Evolutionary conservation across 2,329 filamentous ascomycete species (phyloP).

Genomic region (Aspergillus fijiensis): DNA sequence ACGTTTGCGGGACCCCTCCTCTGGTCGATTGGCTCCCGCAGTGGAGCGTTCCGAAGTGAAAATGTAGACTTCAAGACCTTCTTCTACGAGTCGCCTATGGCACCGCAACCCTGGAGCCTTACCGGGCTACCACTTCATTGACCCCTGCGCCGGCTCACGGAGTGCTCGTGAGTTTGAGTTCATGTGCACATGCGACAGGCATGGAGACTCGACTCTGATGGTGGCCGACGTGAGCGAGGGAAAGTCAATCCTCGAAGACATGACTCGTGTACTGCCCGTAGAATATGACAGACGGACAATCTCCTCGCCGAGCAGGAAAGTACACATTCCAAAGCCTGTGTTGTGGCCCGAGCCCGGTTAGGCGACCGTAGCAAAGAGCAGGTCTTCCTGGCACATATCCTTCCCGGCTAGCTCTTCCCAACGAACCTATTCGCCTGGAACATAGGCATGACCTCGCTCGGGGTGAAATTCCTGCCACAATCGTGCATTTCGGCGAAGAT

Average conservation of each 20-base stretch:
- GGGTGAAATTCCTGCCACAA: not conserved
- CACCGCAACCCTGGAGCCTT: no score
- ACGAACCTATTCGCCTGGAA: not conserved
- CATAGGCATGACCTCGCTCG: not conserved
- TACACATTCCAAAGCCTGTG: not conserved
- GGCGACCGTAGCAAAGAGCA: not conserved
- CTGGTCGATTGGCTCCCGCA: not conserved
- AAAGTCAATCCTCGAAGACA: not conserved
- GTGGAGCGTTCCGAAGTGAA: not conserved
- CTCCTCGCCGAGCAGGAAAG: not conserved
- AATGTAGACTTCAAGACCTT: no score
- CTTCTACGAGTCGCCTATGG: no score
- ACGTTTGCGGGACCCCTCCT: not conserved
- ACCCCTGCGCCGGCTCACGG: no score
- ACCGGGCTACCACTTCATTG: no score
- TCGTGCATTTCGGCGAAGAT: not conserved
- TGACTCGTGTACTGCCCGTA: not conserved
- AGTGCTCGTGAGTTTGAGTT: no score
- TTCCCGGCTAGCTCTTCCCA: not conserved
- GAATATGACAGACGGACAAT: not conserved
- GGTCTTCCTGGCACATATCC: not conserved
- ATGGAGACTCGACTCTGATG: not conserved
- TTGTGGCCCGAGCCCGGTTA: not conserved
- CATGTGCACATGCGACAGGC: no score
- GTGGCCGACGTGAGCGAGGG: not conserved